Conservation (phyloP, 2,329 filamentous ascomycete genomes). For the Sporothrix inflata region DNA sequence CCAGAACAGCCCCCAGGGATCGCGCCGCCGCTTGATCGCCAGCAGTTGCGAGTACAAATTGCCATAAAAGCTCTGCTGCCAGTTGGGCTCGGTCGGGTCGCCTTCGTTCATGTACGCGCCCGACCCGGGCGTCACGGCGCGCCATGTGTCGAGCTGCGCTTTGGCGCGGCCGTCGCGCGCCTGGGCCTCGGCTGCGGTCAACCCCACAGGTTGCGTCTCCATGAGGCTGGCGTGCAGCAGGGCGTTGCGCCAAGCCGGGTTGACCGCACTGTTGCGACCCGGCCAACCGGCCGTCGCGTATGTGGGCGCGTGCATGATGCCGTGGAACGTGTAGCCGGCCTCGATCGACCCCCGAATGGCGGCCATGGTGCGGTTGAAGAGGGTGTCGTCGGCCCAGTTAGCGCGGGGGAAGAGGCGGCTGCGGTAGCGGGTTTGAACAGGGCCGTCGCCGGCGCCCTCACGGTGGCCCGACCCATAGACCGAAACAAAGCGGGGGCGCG, state of each 20-base stretch:
- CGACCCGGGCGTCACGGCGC: constrained; percentile 39
- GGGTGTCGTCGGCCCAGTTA: constrained; percentile 38
- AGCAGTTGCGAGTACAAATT: constrained; percentile 39
- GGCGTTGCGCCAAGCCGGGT: constrained; percentile 37
- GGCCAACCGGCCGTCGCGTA: constrained; percentile 34
- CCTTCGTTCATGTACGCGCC: constrained; percentile 48
- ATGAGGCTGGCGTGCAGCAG: constrained; percentile 36
- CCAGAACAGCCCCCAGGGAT: constrained; percentile 44
- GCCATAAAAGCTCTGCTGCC: constrained; percentile 43
- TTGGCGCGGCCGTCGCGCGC: constrained; percentile 31
- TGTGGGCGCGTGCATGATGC: constrained; percentile 41
- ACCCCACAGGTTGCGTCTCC: constrained; percentile 28
- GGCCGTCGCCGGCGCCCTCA: constrained; percentile 31
- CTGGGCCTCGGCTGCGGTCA: constrained; percentile 23
- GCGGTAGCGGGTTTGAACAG: constrained; percentile 37
- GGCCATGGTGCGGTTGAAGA: constrained; percentile 38
- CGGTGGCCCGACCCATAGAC: constrained; percentile 33
- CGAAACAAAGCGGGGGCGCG: constrained; percentile 18
- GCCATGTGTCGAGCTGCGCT: constrained; percentile 32
- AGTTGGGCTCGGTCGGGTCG: constrained; percentile 44
- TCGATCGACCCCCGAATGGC: constrained; percentile 42
- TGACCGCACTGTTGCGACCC: constrained; percentile 32
- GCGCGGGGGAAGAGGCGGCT: constrained; percentile 44
- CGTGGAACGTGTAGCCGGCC: constrained; percentile 43
- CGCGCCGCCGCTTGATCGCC: constrained; percentile 47